phyloP scores from a whole-genome alignment of 768 basidiomycete genomes.

The Pleurotus ostreatus region DNA sequence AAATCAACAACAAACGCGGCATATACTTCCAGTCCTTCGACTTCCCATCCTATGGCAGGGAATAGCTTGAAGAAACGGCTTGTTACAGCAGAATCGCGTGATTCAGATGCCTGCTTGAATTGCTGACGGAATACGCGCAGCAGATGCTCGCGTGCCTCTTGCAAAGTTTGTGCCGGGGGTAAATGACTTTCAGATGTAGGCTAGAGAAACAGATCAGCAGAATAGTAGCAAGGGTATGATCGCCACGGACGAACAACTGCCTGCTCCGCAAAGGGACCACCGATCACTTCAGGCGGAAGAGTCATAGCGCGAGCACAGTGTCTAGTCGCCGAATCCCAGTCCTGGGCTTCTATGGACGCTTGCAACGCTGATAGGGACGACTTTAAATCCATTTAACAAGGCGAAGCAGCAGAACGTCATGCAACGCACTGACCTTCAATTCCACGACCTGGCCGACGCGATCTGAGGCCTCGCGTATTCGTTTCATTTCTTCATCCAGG shows the following conservation, averaged over 20 bases:
- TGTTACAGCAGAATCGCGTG: constrained; percentile 80
- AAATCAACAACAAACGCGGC: constrained; percentile 90
- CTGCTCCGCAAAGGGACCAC: constrained; percentile 80
- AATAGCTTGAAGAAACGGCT: constrained; percentile 97
- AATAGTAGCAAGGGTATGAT: not conserved
- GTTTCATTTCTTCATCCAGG: constrained; percentile 90
- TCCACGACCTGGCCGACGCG: constrained; percentile 92
- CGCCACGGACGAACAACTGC: constrained; percentile 65
- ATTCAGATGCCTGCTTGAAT: constrained; percentile 78
- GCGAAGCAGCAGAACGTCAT: not conserved
- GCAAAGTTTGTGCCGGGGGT: constrained; percentile 81
- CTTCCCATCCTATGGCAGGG: constrained; percentile 92
- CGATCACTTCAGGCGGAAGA: constrained; percentile 70
- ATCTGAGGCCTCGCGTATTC: constrained; percentile 88
- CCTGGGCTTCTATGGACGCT: constrained; percentile 78
- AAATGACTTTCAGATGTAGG: constrained; percentile 86
- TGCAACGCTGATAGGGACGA: constrained; percentile 41
- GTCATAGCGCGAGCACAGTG: constrained; percentile 91
- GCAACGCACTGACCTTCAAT: constrained; percentile 64
- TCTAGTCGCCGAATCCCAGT: constrained; percentile 94
- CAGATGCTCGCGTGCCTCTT: constrained; percentile 68
- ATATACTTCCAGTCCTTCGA: constrained; percentile 88
- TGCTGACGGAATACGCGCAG: constrained; percentile 73
- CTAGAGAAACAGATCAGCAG: constrained; percentile 34
- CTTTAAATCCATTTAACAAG: constrained; percentile 18